Evolutionary conservation across 441 rosid species (phyloP), one percentile per base, ranked within the genome.

Genomic region (Capsella rubella): DNA sequence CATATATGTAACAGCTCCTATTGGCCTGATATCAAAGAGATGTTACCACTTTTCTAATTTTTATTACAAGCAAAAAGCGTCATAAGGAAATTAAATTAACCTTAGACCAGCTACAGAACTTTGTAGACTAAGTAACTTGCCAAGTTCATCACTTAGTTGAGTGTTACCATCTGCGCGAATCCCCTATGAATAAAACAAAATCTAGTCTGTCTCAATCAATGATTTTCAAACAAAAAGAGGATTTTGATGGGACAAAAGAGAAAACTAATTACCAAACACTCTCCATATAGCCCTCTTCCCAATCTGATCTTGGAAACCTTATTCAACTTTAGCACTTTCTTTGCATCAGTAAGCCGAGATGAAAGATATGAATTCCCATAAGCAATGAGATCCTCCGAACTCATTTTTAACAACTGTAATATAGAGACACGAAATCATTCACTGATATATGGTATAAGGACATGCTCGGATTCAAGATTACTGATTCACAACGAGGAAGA

Each of bases 231-330:
- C 68, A n/a, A 21, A 21, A 11, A 25, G 40, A 69, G 46, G 46
- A 29, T 8, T 40, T 16, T n/a, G 54, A 40, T 71, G 42, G 39
- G 58, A 58, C 10, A 16, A 16, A 5, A 27, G 13, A 12, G 2
- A 28, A 3, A 29, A 11, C 32, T 16, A 11, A 12, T 21, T 87
- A 91, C 96, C 95, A 91, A 79, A 84, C 98, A 94, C 64, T 90
- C 93, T 80, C 97, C 97, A 81, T 90, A 91, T 54, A 94, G 79
- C 79, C 98, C 95, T 86, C 89, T 79, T 72, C 97, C 97, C 69
- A 94, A 56, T 51, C 71, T 76, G 67, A 90, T 79, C 79, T 84
- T 85, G 63, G 86, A 80, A 74, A 72, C 82, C 76, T 89, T 88
- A 52, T 85, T 85, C 72, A 82, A 71, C 61, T 89, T 85, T 71